Percentiles rank a stretch among this genome's conserved stretches.
phyloP scores from a whole-genome alignment of 2,329 filamentous ascomycete genomes.

The Penicillium sp. region DNA sequence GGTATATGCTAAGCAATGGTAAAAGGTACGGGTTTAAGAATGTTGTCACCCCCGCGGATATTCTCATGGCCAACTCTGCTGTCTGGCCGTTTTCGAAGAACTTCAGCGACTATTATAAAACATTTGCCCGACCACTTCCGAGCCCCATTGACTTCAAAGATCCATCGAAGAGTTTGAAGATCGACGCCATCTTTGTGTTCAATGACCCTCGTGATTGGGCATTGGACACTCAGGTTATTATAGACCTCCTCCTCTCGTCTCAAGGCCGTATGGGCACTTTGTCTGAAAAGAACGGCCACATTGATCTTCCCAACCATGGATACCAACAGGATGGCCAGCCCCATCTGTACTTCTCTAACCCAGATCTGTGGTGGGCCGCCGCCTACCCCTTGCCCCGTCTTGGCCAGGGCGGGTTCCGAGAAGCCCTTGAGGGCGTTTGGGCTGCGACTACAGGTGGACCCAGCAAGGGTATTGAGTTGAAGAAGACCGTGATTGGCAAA shows the following conservation, averaged over 20 bases:
- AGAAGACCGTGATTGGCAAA: constrained; percentile 75
- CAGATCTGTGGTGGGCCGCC: constrained; percentile 86
- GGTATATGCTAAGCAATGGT: not conserved
- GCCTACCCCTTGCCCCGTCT: constrained; percentile 80
- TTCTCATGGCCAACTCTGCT: constrained; percentile 68
- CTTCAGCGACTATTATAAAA: constrained; percentile 61
- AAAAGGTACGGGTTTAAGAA: constrained; percentile 69
- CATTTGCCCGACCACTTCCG: constrained; percentile 39
- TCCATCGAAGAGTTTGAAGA: constrained; percentile 60
- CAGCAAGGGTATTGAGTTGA: constrained; percentile 54
- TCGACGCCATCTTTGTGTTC: constrained; percentile 90
- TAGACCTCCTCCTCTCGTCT: constrained; percentile 77
- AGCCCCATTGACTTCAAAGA: constrained; percentile 39
- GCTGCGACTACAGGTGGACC: constrained; percentile 62
- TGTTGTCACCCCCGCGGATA: constrained; percentile 82
- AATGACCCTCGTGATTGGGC: constrained; percentile 97
- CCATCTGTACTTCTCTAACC: constrained; percentile 80
- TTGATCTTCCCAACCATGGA: constrained; percentile 65
- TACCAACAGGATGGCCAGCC: constrained; percentile 83
- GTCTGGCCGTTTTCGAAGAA: constrained; percentile 81
- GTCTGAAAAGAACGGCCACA: constrained; percentile 67
- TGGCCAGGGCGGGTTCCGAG: constrained; percentile 87
- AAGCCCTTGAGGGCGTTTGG: constrained; percentile 79
- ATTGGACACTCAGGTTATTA: constrained; percentile 78
- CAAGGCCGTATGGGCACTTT: constrained; percentile 78